Conservation (phyloP, 1,284 basidiomycete genomes). For the Rhodotorula sp. region DNA sequence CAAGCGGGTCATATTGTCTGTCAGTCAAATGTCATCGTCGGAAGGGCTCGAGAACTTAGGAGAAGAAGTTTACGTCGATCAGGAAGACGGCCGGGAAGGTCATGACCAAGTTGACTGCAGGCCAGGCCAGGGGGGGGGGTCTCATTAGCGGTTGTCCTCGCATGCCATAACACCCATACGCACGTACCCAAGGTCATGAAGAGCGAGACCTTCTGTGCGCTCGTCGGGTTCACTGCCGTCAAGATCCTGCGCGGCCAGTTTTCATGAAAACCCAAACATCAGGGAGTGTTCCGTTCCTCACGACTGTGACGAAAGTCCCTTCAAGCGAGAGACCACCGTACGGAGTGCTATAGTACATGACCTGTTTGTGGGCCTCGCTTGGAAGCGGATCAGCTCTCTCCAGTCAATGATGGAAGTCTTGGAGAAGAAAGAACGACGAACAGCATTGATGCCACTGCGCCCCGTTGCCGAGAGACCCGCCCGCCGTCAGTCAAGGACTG, state of each 20-base stretch:
- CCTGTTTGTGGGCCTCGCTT: not conserved
- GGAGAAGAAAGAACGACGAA: not conserved
- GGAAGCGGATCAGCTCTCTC: not conserved
- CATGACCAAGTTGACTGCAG: conserved; percentile 41
- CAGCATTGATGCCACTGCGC: conserved; percentile 24
- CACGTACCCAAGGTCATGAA: conserved; percentile 30
- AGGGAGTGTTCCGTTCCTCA: not conserved
- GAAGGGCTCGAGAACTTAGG: not conserved
- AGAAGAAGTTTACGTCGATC: conserved; percentile 40
- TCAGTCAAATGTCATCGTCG: not conserved
- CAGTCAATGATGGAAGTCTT: too few relatives aligned
- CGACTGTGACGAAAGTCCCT: too few relatives aligned
- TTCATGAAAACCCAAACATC: too few relatives aligned
- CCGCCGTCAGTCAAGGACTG: not conserved
- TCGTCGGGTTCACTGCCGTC: conserved; percentile 39
- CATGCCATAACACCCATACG: not conserved
- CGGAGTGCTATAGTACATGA: conserved; percentile 27
- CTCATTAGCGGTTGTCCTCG: not conserved
- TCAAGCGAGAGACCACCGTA: not conserved
- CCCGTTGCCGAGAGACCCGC: not conserved
- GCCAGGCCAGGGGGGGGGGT: not conserved
- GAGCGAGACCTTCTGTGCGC: conserved; percentile 36
- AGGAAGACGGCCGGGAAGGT: conserved; percentile 51
- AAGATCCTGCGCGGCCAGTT: conserved; percentile 27
- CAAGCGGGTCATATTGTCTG: not conserved